Base-by-base conservation (phyloP, 1,284 basidiomycete genomes). In the Serendipita sp. region DNA sequence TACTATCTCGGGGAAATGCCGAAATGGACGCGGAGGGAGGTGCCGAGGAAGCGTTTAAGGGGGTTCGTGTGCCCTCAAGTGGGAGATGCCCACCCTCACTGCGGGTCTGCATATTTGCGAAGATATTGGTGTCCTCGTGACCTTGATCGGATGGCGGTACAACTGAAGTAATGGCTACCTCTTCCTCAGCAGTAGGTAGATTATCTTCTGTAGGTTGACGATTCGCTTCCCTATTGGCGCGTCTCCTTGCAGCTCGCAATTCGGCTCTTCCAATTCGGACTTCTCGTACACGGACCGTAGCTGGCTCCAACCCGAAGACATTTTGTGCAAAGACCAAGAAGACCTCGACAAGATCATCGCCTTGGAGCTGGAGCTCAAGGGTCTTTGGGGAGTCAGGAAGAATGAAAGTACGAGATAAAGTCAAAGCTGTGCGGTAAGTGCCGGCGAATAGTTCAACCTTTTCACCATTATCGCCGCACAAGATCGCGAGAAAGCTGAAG, bases 311-410 rank as follows among this genome's bases (percentile, higher is more conserved):
- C 8, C 91, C 90, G 70, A 93, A 93, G 17, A 93, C 87, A 67
- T 91, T 91, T 70, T 92, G 89, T 2, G 85, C 82, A 71, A 93
- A 93, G 2, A 93, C 86, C 29, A 93, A 77, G 72, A 91, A 91
- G 8, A 91, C 84, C 71, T 93, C 90, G 2, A 92, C 89, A 1
- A 93, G 79, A 68, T 93, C 90, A 70, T 93, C 90, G 8, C 90
- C 90, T 73, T 93, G 90, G n/a, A 93, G 75, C 71, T 93, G 72
- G 38, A 93, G 76, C 72, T 92, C 91, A 61, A 93, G 74, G 3
- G 87, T 88, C 49, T 87, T 81, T 8, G 90, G 90, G 17, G 89
- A 90, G 70, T 93, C 90, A 0, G 90, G 90, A 30, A 93, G 76
- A 66, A 93, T 92, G 71, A 93, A 93, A 1, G 90, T 93, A 47